These are phyloP conservation scores for Malassezia psittaci DNA, from an alignment of 1,284 basidiomycete species.

Conservation along the genomic window DNA sequence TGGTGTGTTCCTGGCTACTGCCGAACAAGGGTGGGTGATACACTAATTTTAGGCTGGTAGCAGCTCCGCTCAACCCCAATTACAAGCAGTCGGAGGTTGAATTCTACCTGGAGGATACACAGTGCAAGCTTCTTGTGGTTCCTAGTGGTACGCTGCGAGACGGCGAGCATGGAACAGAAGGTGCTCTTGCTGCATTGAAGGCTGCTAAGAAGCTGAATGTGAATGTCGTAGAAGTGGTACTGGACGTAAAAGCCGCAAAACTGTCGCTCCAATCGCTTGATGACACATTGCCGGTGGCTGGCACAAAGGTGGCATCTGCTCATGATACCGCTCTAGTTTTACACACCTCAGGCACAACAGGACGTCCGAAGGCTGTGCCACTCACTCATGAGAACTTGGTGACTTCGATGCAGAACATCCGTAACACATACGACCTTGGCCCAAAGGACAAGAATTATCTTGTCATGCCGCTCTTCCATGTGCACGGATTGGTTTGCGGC, in stretches of 20 bases:
- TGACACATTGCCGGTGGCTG: slow-evolving; percentile 17
- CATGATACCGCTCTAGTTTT: slow-evolving; percentile 53
- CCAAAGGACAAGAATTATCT: slow-evolving; percentile 50
- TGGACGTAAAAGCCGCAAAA: slow-evolving; percentile 22
- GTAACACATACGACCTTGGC: slow-evolving; percentile 53
- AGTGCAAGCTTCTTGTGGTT: slow-evolving; percentile 42
- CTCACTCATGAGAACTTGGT: slow-evolving; percentile 57
- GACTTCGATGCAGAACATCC: slow-evolving; percentile 55
- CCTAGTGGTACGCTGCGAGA: slow-evolving; percentile 30
- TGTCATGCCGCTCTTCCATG: slow-evolving; percentile 64
- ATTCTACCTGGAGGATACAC: slow-evolving; percentile 49
- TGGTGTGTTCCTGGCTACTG: slow-evolving; percentile 48
- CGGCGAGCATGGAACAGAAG: background rate
- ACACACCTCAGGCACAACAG: slow-evolving; percentile 58
- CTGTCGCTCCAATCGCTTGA: slow-evolving; percentile 23
- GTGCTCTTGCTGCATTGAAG: slow-evolving; percentile 19
- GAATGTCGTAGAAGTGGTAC: slow-evolving; percentile 39
- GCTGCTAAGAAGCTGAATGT: slow-evolving; percentile 33
- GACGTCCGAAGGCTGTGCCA: slow-evolving; percentile 54
- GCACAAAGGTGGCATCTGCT: slow-evolving; percentile 21
- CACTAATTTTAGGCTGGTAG: slow-evolving; percentile 36
- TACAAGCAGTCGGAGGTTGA: slow-evolving; percentile 49
- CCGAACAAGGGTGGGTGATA: slow-evolving; percentile 30
- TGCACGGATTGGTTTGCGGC: slow-evolving; percentile 59
- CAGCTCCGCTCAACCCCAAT: slow-evolving; percentile 51